phyloP scores from a whole-genome alignment of 257 asterid species.

The Datura wrightii region DNA sequence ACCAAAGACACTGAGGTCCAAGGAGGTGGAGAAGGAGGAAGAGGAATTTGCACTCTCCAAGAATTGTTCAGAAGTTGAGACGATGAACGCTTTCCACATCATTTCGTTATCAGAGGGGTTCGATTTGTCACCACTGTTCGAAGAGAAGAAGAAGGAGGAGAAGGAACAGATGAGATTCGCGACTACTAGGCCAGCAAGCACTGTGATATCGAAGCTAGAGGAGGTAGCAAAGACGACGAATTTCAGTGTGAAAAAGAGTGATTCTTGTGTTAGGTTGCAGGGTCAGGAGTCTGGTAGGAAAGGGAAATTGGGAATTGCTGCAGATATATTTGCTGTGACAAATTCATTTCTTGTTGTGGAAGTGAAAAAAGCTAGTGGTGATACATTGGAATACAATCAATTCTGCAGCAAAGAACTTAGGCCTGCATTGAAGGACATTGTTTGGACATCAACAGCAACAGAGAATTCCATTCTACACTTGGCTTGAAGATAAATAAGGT shows the following conservation, averaged over 20 bases:
- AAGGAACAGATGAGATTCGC: slow-evolving; percentile 55
- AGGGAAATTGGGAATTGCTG: slow-evolving; percentile 62
- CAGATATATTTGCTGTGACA: slow-evolving; percentile 52
- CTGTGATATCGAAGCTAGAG: slow-evolving; percentile 54
- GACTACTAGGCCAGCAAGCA: slow-evolving; percentile 50
- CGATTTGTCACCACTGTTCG: slow-evolving; percentile 58
- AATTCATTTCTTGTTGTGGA: slow-evolving; percentile 56
- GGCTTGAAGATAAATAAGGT: slow-evolving; percentile 34
- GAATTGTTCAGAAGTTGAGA: slow-evolving; percentile 35
- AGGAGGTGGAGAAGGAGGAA: slow-evolving; percentile 34
- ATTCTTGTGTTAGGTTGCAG: slow-evolving; percentile 52
- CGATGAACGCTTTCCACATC: slow-evolving; percentile 60
- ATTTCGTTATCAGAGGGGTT: slow-evolving; percentile 63
- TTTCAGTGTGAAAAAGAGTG: slow-evolving; percentile 52
- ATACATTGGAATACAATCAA: slow-evolving; percentile 57
- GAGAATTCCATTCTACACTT: slow-evolving; percentile 38
- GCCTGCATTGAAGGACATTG: slow-evolving; percentile 60
- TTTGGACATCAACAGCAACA: slow-evolving; percentile 49
- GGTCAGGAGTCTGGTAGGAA: slow-evolving; percentile 53
- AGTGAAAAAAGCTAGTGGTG: slow-evolving; percentile 61
- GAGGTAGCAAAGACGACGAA: slow-evolving; percentile 53
- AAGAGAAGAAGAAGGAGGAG: slow-evolving; percentile 51
- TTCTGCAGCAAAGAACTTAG: slow-evolving; percentile 60
- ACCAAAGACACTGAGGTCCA: slow-evolving; percentile 24
- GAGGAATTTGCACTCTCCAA: slow-evolving; percentile 29